These are phyloP conservation scores for Phytophthora idaei DNA, from an alignment of 352 stramenopile genomes.

Conservation along the genomic window DNA sequence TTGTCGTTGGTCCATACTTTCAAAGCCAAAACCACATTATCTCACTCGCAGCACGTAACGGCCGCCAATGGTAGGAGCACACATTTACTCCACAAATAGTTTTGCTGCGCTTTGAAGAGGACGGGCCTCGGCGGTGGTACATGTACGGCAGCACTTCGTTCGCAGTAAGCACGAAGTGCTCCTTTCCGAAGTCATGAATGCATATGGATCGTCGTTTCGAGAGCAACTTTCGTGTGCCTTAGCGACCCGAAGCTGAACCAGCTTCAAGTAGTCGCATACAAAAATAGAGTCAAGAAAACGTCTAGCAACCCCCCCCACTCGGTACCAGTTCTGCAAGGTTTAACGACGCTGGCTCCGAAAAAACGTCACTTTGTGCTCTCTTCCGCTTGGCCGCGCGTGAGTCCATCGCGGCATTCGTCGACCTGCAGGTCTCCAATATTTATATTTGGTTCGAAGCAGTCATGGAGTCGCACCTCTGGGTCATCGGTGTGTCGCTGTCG, in stretches of 20 bases:
- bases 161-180: not conserved
- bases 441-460: conserved; percentile 26
- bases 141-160: not conserved
- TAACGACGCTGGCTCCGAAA: conserved; percentile 14
- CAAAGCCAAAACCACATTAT: too few species aligned
- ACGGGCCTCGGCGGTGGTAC: not conserved
- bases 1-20: conserved; percentile 4
- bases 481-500: conserved; percentile 80
- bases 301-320: conserved; percentile 8
- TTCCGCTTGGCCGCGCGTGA: conserved; percentile 18
- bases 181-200: not conserved
- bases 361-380: conserved; percentile 38
- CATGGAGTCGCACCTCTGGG: conserved; percentile 62
- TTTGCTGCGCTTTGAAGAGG: not conserved
- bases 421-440: conserved; percentile 18
- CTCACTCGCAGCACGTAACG: not conserved
- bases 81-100: not conserved
- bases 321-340: conserved; percentile 19
- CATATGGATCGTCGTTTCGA: not conserved
- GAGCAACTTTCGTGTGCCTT: not conserved
- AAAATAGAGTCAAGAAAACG: conserved; percentile 23
- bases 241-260: not conserved
- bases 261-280: conserved; percentile 21
- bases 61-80: not conserved
- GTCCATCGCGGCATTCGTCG: conserved; percentile 12